Evolutionary conservation across 2,329 filamentous ascomycete species (phyloP).

Genomic region (Elsinoe ampelina): DNA sequence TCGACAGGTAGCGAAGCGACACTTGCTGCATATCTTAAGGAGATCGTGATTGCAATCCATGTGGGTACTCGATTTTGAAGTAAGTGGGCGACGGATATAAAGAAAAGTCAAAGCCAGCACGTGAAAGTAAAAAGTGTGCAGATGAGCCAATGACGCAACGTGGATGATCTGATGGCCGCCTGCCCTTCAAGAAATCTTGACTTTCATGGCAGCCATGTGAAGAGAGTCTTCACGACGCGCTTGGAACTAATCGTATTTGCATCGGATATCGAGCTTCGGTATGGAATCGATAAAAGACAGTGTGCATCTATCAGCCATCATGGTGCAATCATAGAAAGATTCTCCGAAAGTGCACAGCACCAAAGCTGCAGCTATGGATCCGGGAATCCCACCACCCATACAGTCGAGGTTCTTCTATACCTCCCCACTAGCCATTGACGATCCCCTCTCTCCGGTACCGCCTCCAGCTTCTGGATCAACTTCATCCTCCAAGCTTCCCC

Average conservation of each 20-base stretch:
- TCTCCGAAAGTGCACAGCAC: too few relatives aligned
- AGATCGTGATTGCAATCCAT: too few relatives aligned
- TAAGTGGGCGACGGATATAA: background rate
- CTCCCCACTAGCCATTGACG: conserved; percentile 29
- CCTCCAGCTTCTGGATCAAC: conserved; percentile 21
- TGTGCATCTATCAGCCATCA: too few relatives aligned
- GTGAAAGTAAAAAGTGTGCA: background rate
- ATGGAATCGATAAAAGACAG: too few relatives aligned
- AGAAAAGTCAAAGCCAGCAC: background rate
- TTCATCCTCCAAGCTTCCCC: conserved; percentile 22
- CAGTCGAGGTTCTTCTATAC: conserved; percentile 31
- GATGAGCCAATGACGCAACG: conserved; percentile 8
- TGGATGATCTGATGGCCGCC: conserved; percentile 9
- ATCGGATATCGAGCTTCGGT: too few relatives aligned
- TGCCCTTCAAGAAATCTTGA: background rate
- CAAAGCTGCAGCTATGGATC: too few relatives aligned
- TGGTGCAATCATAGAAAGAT: too few relatives aligned
- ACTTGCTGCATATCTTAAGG: background rate
- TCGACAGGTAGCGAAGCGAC: background rate
- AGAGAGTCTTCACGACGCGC: too few relatives aligned
- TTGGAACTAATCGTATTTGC: too few relatives aligned
- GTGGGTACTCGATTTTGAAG: background rate
- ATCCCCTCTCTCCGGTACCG: conserved; percentile 31
- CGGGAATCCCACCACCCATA: conserved; percentile 24
- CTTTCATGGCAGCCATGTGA: too few relatives aligned